phyloP scores from a whole-genome alignment of 352 stramenopile genomes.

The Phytophthora niederhauseri region DNA sequence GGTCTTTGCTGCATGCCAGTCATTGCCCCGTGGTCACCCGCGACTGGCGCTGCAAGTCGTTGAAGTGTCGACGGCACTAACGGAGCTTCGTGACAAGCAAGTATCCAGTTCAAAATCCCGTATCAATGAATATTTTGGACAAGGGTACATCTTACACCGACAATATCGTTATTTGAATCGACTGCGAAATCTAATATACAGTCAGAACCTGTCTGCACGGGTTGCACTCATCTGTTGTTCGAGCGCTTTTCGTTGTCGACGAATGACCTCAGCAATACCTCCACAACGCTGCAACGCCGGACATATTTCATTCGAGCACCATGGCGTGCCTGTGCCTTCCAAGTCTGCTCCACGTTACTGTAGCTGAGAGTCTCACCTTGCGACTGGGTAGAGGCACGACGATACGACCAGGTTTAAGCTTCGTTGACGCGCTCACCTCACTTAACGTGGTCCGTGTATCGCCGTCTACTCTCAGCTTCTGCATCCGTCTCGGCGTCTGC shows the following conservation, averaged over 20 bases:
- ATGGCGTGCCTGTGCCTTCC: background rate
- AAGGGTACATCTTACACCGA: slow-evolving; percentile 3
- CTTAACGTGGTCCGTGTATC: background rate
- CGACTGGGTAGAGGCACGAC: background rate
- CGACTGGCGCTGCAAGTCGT: slow-evolving; percentile 22
- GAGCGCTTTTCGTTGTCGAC: background rate
- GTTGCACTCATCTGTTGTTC: background rate
- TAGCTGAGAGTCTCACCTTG: background rate
- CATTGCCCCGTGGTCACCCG: slow-evolving; percentile 9
- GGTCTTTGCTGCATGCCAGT: slow-evolving; percentile 21
- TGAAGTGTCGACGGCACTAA: slow-evolving; percentile 24
- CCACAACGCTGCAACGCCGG: slow-evolving; percentile 4
- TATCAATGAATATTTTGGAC: background rate
- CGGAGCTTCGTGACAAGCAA: slow-evolving; percentile 16
- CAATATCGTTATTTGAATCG: background rate
- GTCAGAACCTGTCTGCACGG: slow-evolving; percentile 16
- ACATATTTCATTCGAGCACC: background rate
- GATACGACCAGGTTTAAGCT: background rate
- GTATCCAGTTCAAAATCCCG: slow-evolving; percentile 25
- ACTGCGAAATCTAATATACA: slow-evolving; percentile 9
- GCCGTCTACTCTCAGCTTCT: background rate
- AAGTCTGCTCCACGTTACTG: background rate
- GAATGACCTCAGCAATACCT: background rate
- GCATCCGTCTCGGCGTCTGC: slow-evolving; percentile 1
- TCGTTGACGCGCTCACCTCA: background rate